Base-by-base conservation (phyloP, 768 basidiomycete species). In the Leccinum disarticulatum region DNA sequence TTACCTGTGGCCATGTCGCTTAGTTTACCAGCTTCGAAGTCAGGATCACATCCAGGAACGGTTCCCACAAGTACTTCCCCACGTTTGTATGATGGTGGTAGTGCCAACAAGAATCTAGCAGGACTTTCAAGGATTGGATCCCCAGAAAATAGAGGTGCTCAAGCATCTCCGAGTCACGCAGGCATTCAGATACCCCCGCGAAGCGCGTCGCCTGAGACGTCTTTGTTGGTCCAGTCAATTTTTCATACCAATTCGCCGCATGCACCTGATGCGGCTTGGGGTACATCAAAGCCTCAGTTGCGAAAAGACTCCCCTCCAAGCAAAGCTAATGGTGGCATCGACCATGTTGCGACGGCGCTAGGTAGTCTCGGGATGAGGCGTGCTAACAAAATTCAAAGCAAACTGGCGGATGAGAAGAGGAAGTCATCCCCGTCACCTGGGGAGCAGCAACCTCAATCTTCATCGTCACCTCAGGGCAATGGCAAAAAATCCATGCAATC, bases 341-440 rank as follows among this genome's bases (percentile, higher is more conserved):
- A 72, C 46, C 46, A 60, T 35, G 57, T 69, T 17, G 22, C 65
- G 7, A 59, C 66, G 0, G 61, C 68, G 6, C 65, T 75, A 7
- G 72, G 74, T 35, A 46, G 68, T n/a, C 61, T 73, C 1, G 65
- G 72, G 49, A 46, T 69, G 55, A 73, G 74, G 15, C 74, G 73
- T 31, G 72, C 72, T 2, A 63, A 64, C 41, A 73, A 59, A 49
- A 43, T 35, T 4, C 63, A 73, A 41, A 65, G 36, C 41, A 64
- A 56, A 46, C 66, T 58, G 31, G 55, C 36, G n/a, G 70, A 70
- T 58, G 73, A 72, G 15, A 74, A 55, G 56, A 69, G 58, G 15
- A 68, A 27, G 48, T 36, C 50, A 2, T 48, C 36, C n/a, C 41
- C 61, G 1, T 36, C 52, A 17, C 59, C 64, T 41, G 53, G 41